Conservation (phyloP, 768 basidiomycete genomes). For the Termitomyces bulborhizus region DNA sequence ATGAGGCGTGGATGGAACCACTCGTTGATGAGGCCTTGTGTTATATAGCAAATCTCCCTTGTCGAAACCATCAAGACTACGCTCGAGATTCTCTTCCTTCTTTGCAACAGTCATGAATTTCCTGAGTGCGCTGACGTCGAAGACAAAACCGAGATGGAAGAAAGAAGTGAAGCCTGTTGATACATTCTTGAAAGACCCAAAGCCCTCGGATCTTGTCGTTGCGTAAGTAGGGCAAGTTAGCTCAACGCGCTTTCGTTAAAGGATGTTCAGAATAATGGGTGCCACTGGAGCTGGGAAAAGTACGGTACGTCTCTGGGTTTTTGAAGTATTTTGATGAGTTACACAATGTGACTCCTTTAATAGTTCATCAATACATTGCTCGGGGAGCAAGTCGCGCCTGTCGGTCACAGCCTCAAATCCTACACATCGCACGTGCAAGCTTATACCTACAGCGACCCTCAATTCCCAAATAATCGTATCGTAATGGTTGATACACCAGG, state of each 20-base stretch:
- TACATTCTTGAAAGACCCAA: constrained; percentile 6
- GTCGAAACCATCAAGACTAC: not conserved
- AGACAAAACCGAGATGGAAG: constrained; percentile 8
- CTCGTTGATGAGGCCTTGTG: not conserved
- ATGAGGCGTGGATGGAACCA: not conserved
- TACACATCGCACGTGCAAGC: constrained; percentile 17
- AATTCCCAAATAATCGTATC: constrained; percentile 10
- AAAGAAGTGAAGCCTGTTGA: constrained; percentile 4
- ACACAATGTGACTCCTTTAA: not conserved
- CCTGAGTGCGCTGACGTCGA: not conserved
- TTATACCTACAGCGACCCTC: constrained; percentile 8
- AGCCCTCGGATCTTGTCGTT: constrained; percentile 15
- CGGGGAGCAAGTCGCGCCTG: constrained; percentile 6
- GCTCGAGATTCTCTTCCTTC: not conserved
- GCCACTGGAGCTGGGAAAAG: constrained; percentile 26
- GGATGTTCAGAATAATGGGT: constrained; percentile 19
- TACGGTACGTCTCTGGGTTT: constrained; percentile 12
- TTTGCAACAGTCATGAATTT: not conserved
- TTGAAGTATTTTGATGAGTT: not conserved
- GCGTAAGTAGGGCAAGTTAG: constrained; percentile 10
- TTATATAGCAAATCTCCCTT: not conserved
- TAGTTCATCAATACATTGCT: constrained; percentile 18
- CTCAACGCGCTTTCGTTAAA: not conserved
- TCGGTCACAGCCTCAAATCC: constrained; percentile 19
- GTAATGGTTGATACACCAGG: constrained; percentile 22